Evolutionary conservation across 2,329 filamentous ascomycete genomes (phyloP).

Genomic region (Venturia effusa): DNA sequence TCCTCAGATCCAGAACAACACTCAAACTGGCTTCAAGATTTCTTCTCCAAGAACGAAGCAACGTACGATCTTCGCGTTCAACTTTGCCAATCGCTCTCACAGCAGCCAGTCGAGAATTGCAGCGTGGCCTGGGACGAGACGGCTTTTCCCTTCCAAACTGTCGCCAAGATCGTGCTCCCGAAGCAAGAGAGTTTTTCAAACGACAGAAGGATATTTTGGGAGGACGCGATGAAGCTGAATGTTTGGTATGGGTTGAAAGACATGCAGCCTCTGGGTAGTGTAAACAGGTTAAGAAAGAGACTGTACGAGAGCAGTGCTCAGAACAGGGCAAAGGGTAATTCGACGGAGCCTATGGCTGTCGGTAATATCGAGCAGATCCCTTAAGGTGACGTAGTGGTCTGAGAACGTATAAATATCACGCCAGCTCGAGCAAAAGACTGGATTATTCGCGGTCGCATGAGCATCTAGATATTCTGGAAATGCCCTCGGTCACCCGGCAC

Average conservation of each 20-base stretch:
- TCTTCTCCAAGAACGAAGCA: constrained; percentile 28
- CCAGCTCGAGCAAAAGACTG: no score
- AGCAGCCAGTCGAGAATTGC: constrained; percentile 36
- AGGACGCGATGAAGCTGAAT: constrained; percentile 32
- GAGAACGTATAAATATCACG: no score
- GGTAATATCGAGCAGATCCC: not conserved
- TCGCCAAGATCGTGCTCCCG: constrained; percentile 30
- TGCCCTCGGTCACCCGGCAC: no score
- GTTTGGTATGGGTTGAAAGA: constrained; percentile 32
- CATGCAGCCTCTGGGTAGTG: constrained; percentile 30
- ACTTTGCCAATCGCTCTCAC: constrained; percentile 34
- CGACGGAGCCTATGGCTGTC: not conserved
- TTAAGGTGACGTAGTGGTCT: constrained; percentile 9
- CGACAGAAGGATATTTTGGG: constrained; percentile 32
- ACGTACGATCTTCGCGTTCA: constrained; percentile 37
- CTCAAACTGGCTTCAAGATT: constrained; percentile 27
- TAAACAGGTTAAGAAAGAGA: constrained; percentile 28
- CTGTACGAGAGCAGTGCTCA: not conserved
- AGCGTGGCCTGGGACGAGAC: constrained; percentile 35
- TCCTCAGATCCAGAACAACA: not conserved
- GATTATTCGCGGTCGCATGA: no score
- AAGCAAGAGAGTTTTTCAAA: constrained; percentile 32
- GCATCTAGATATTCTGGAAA: no score
- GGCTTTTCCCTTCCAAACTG: constrained; percentile 38
- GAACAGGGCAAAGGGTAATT: not conserved